These are phyloP conservation scores for Trapa bicornis DNA, from an alignment of 345 rosid species.

Conservation along the genomic window DNA sequence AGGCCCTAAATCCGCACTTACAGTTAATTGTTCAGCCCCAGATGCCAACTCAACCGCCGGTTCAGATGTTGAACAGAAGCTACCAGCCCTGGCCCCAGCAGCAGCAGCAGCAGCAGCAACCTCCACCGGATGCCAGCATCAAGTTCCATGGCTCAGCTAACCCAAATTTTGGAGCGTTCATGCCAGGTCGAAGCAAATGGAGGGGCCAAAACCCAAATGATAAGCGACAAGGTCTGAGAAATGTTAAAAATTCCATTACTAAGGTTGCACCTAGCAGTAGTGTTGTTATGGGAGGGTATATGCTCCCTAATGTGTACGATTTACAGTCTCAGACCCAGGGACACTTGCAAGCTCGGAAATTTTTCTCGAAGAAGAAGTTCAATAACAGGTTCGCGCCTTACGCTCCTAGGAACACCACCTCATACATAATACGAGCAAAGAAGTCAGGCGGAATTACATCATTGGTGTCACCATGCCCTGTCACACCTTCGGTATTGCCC, in stretches of 20 bases:
- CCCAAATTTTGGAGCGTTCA: conserved; percentile 6
- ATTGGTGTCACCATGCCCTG: conserved; percentile 91
- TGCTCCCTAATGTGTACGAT: conserved; percentile 73
- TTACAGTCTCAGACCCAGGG: conserved; percentile 54
- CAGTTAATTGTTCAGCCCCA: conserved; percentile 21
- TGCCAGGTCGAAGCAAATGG: conserved; percentile 39
- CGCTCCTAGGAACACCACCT: conserved; percentile 88
- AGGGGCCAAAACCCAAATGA: conserved; percentile 49
- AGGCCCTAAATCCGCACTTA: conserved; percentile 14
- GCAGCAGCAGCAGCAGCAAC: conserved; percentile 9
- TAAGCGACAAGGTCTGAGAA: conserved; percentile 29
- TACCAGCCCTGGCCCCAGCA: conserved; percentile 23
- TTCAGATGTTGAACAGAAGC: conserved; percentile 27
- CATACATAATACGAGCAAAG: conserved; percentile 77
- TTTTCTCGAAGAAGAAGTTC: conserved; percentile 56
- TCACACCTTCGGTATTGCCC: conserved; percentile 77
- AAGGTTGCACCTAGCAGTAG: conserved; percentile 7
- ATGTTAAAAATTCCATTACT: conserved; percentile 19
- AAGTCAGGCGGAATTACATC: conserved; percentile 89
- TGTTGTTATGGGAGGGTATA: conserved; percentile 30
- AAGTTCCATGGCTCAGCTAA: conserved; percentile 22
- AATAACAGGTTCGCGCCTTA: conserved; percentile 66
- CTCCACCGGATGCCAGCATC: conserved; percentile 15
- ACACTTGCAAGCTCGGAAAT: conserved; percentile 59
- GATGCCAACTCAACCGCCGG: conserved; percentile 14